Base-by-base conservation (phyloP, 2,329 filamentous ascomycete genomes). In the Ophiostoma quercus region DNA sequence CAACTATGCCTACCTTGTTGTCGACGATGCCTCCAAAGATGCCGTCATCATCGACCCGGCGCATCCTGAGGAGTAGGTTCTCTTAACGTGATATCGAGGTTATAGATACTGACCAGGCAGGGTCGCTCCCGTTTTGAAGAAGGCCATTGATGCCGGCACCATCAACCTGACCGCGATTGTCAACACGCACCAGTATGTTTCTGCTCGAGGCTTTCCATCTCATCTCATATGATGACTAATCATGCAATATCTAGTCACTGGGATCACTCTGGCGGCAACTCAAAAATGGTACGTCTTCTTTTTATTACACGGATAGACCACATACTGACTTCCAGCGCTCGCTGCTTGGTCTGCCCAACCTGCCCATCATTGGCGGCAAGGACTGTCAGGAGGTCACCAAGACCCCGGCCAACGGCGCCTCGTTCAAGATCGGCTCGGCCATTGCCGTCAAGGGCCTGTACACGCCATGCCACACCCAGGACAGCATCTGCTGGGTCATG, bases 401-500 rank as follows among this genome's bases (percentile, higher is more conserved):
- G 75, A 96, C 90, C 0, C 94, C 94, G 0, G 80, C 81, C 2
- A 87, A 98, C 78, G 88, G 89, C 54, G 87, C 92, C 74, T 87
- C 84, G 2, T 97, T 97, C 83, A 90, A 87, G 73, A 87, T 99
- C 72, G 95, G 95, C 70, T n/a, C 62, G 19, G 85, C 85, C 74
- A 95, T 99, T 78, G 85, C 86, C 16, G 90, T 97, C 70, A 94
- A 87, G 77, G 91, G 92, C 32, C 83, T 98, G n/a, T 91, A 98
- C 80, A 99, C 95, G 14, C 95, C 95, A 1, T 99, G 95, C 79
- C 95, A 99, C 79, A 99, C 95, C 1, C 94, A 97, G 81, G 95
- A 99, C 81, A 97, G 94, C 79, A 97, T 99, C 78, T 99, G 95
- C 84, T 99, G 89, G 82, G 92, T 89, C 75, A 88, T 95, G 83